Evolutionary conservation across 2,329 filamentous ascomycete species (phyloP), one percentile per base, ranked within the genome.

Genomic region (Gnomoniopsis sp.): DNA sequence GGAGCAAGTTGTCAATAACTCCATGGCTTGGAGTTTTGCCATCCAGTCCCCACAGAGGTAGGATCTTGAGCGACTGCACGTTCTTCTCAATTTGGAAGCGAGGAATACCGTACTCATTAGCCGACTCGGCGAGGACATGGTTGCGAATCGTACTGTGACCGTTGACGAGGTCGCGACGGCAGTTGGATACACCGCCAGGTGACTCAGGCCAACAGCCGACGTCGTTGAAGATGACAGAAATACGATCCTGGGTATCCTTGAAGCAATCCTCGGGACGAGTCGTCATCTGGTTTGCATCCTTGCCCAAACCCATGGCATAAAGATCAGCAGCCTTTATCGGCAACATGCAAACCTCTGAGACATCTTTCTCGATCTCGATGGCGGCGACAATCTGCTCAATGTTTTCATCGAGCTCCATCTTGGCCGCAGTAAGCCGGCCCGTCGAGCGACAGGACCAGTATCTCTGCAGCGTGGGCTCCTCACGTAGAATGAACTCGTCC

Each of bases 61-160:
- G 71, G 19, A 82, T 71, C 63, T 81, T 82, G 58, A 83, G 67
- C 0, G 80, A 82, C 64, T 81, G 78, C 11, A 83, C 75, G 58
- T 82, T 83, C 64, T 75, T 75, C 68, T 83, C 80, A 1, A 80
- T 79, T 66, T 83, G 80, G 67, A 81, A 80, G 19, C 80, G 77
- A 6, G 80, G 80, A 21, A 82, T 74, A 33, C 80, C 80, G 61
- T 77, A 83, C 60, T 83, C 80, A 63, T 81, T 82, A 10, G 80
- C 80, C 6, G 78, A 78, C 68, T 83, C 80, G 51, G 78, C 79
- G 47, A 83, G 70, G 63, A 82, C 80, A 63, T 83, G 79, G 71
- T 80, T 81, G 57, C 79, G 77, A 62, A 83, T 80, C 0, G 78
- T 81, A 47, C 73, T 72, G 61, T 81, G 76, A 15, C 77, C 78